These are phyloP conservation scores for Boletus speciosus DNA, from an alignment of 768 basidiomycete species.

Conservation along the genomic window DNA sequence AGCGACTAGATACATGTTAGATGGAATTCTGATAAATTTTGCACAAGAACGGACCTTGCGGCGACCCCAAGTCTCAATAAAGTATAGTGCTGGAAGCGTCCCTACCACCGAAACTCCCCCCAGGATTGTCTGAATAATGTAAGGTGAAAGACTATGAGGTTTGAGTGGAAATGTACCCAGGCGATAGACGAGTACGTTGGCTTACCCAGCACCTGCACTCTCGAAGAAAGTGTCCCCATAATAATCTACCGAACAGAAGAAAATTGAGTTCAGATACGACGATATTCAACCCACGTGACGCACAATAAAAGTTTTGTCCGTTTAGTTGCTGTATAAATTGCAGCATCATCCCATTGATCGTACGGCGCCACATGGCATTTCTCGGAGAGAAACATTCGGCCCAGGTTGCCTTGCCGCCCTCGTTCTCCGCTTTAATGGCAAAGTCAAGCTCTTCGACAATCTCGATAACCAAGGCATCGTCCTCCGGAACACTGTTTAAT, in stretches of 20 bases:
- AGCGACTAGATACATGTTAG: conserved; percentile 44
- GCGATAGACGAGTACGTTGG: background rate
- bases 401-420: conserved; percentile 79
- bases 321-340: conserved; percentile 81
- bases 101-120: conserved; percentile 73
- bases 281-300: conserved; percentile 15
- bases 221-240: conserved; percentile 81
- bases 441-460: conserved; percentile 60
- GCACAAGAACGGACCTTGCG: conserved; percentile 43
- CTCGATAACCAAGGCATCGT: conserved; percentile 58
- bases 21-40: background rate
- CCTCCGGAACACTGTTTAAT: conserved; percentile 58
- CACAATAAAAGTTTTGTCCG: conserved; percentile 80
- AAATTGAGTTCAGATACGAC: conserved; percentile 9
- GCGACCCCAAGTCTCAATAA: conserved; percentile 76
- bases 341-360: conserved; percentile 77
- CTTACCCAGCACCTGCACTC: conserved; percentile 62
- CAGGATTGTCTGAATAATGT: conserved; percentile 71
- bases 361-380: conserved; percentile 70
- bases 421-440: conserved; percentile 69
- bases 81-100: conserved; percentile 62
- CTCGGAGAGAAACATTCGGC: conserved; percentile 69
- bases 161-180: background rate
- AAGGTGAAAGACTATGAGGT: conserved; percentile 50
- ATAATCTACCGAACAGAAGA: conserved; percentile 49